A percentile compares a stretch with the other conserved stretches of the same genome.
Evolutionary conservation across 139 green algal genomes (phyloP).

Genomic region (Pleodorina starrii): DNA sequence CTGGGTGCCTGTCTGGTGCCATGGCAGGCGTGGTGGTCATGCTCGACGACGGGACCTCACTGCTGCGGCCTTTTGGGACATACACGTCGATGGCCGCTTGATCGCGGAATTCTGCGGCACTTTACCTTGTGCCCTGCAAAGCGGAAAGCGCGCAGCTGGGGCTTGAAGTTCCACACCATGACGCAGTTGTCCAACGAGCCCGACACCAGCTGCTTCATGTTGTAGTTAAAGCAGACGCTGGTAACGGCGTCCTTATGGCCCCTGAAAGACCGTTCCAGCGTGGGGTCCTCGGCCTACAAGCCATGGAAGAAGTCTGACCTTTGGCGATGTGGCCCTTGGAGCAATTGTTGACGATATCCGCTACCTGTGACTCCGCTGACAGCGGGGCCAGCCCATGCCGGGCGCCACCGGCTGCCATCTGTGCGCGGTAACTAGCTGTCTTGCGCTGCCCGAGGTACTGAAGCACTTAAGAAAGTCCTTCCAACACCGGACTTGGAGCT

Average conservation of each 20-base stretch:
- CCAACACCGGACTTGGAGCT: too few species aligned
- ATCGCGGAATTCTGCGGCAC: too few species aligned
- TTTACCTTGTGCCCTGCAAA: constrained; percentile 90
- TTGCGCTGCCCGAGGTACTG: too few species aligned
- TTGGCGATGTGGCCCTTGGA: background rate
- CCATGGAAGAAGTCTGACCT: background rate
- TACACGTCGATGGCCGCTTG: too few species aligned
- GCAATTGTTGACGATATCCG: background rate
- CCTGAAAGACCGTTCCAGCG: constrained; percentile 85
- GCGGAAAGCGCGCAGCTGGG: constrained; percentile 83
- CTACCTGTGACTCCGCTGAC: constrained; percentile 37
- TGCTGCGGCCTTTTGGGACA: too few species aligned
- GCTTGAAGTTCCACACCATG: constrained; percentile 96
- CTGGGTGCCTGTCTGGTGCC: too few species aligned
- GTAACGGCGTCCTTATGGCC: constrained; percentile 88
- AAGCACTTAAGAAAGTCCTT: too few species aligned
- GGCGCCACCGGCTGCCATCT: constrained; percentile 22
- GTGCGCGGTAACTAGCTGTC: too few species aligned
- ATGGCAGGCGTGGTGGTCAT: too few species aligned
- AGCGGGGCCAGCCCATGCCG: constrained; percentile 11
- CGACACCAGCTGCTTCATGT: constrained; percentile 91
- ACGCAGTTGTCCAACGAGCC: constrained; percentile 82
- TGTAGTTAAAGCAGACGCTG: constrained; percentile 86
- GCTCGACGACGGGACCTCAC: too few species aligned
- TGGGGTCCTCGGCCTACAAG: constrained; percentile 83